phyloP scores from a whole-genome alignment of 768 basidiomycete species.

The Cytidiella melzeri region DNA sequence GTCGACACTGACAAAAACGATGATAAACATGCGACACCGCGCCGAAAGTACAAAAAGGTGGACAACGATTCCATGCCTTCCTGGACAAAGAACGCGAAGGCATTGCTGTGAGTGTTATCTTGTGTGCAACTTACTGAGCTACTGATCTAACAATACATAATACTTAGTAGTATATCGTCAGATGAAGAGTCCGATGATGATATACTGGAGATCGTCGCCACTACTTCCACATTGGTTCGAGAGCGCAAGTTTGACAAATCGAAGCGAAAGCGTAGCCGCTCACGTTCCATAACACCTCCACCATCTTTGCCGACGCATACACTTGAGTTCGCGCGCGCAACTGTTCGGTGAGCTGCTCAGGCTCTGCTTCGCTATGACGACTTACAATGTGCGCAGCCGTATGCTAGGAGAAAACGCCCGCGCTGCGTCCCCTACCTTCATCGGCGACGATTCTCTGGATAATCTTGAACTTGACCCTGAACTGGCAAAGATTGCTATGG shows the following conservation, averaged over 20 bases:
- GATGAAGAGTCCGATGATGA: slow-evolving; percentile 44
- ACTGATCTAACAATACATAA: not conserved
- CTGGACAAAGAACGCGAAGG: slow-evolving; percentile 11
- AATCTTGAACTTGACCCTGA: slow-evolving; percentile 54
- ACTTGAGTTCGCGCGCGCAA: slow-evolving; percentile 47
- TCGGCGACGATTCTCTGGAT: slow-evolving; percentile 41
- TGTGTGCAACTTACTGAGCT: not conserved
- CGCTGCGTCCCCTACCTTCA: slow-evolving; percentile 42
- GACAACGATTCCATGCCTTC: slow-evolving; percentile 3
- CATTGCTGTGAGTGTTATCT: slow-evolving; percentile 8
- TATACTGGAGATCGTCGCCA: slow-evolving; percentile 29
- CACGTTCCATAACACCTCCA: slow-evolving; percentile 72
- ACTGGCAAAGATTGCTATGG: slow-evolving; percentile 48
- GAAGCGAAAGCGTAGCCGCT: slow-evolving; percentile 49
- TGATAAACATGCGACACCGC: slow-evolving; percentile 1
- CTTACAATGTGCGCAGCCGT: not conserved
- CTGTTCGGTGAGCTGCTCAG: slow-evolving; percentile 46
- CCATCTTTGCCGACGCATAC: slow-evolving; percentile 51
- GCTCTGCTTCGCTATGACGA: slow-evolving; percentile 9
- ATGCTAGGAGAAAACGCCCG: slow-evolving; percentile 37
- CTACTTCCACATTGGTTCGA: slow-evolving; percentile 1
- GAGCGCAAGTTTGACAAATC: not conserved
- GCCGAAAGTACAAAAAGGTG: slow-evolving; percentile 4
- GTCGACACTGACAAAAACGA: slow-evolving; percentile 1
- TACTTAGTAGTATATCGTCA: slow-evolving; percentile 22